These are phyloP conservation scores for Melampsora americana DNA, from an alignment of 1,284 basidiomycete species.

Conservation along the genomic window DNA sequence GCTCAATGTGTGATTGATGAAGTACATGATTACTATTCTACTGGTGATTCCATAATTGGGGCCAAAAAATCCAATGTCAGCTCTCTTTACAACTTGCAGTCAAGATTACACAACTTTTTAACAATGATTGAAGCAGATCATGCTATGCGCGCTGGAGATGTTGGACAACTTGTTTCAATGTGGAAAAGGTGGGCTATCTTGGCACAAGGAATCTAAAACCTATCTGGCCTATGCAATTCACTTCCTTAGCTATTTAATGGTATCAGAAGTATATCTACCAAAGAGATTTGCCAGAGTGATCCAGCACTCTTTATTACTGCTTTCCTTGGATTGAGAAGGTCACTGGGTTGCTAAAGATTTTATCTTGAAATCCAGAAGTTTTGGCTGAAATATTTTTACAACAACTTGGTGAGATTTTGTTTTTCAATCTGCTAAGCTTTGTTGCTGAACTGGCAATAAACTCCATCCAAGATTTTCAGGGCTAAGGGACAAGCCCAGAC, in stretches of 20 bases:
- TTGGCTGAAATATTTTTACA: conserved; percentile 14
- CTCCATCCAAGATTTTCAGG: not conserved
- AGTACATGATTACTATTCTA: not conserved
- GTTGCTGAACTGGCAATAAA: not conserved
- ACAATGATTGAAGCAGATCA: conserved; percentile 6
- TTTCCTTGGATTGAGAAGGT: not conserved
- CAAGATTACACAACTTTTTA: not conserved
- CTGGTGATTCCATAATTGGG: not conserved
- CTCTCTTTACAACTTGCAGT: conserved; percentile 5
- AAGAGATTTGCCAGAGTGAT: not conserved
- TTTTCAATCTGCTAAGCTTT: not conserved
- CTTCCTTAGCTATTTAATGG: not conserved
- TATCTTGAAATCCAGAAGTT: conserved; percentile 22
- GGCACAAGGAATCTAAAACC: conserved; percentile 13
- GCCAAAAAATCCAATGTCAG: not conserved
- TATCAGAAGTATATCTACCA: not conserved
- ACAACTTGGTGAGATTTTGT: not conserved
- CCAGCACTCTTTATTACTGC: not conserved
- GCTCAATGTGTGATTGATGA: not conserved
- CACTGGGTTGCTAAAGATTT: conserved; percentile 20
- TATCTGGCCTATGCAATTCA: conserved; percentile 8
- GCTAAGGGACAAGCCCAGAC: not conserved
- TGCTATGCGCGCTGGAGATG: conserved; percentile 11
- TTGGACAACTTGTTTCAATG: conserved; percentile 9
- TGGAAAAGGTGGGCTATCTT: conserved; percentile 19